phyloP scores from a whole-genome alignment of 2,329 filamentous ascomycete genomes.

The Pseudogymnoascus sp. region DNA sequence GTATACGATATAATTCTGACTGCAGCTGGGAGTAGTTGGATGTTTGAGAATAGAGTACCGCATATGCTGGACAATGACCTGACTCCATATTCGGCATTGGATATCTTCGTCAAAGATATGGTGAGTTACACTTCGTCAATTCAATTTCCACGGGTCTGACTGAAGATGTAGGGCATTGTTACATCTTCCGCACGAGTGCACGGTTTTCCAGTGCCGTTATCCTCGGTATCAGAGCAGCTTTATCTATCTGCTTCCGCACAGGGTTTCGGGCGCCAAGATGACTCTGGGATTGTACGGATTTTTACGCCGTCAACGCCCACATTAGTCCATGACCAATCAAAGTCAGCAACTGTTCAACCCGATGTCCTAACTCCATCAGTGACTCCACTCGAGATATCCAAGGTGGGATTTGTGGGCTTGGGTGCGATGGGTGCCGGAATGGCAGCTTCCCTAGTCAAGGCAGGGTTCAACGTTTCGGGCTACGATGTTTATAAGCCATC shows the following conservation, averaged over 20 bases:
- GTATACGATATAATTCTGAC: conserved; percentile 8
- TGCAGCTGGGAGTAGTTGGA: neutral
- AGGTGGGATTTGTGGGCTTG: conserved; percentile 55
- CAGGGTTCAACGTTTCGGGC: conserved; percentile 57
- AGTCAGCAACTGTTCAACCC: neutral
- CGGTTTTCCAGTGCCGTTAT: conserved; percentile 26
- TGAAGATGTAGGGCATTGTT: conserved; percentile 15
- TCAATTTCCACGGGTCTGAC: neutral
- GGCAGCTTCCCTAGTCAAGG: conserved; percentile 60
- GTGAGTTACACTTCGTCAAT: conserved; percentile 17
- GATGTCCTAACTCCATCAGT: conserved; percentile 7
- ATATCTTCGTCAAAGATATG: conserved; percentile 31
- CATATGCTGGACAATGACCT: conserved; percentile 27
- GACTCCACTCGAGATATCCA: conserved; percentile 17
- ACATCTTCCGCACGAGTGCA: conserved; percentile 20
- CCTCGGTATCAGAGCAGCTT: conserved; percentile 22
- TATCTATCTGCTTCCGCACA: conserved; percentile 20
- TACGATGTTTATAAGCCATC: conserved; percentile 61
- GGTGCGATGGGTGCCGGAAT: conserved; percentile 75
- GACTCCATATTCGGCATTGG: conserved; percentile 29
- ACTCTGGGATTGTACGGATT: conserved; percentile 23
- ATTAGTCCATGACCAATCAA: neutral
- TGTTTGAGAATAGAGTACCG: neutral
- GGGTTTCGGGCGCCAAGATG: conserved; percentile 25
- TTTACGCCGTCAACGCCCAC: conserved; percentile 14